Evolutionary conservation across 805 yeast species (phyloP).

Genomic region (Candida orba): DNA sequence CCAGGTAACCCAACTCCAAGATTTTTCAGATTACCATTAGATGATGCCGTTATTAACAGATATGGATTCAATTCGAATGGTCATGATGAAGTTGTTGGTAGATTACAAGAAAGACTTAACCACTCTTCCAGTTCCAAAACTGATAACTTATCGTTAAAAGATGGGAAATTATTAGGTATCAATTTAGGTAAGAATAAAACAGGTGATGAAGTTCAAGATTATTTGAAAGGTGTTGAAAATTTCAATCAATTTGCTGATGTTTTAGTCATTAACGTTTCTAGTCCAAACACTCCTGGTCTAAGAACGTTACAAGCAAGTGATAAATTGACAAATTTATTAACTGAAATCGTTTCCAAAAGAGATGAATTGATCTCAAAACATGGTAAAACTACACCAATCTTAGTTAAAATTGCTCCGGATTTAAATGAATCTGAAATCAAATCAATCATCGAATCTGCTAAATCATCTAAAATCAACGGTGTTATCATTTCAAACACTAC

Average conservation of each 20-base stretch:
- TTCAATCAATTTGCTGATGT: slow-evolving; percentile 86
- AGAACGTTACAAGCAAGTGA: slow-evolving; percentile 77
- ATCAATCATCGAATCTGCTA: slow-evolving; percentile 77
- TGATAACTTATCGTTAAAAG: slow-evolving; percentile 42
- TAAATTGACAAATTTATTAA: slow-evolving; percentile 61
- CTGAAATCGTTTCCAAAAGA: slow-evolving; percentile 65
- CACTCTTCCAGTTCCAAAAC: slow-evolving; percentile 20
- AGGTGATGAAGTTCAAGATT: slow-evolving; percentile 87
- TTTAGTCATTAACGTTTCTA: slow-evolving; percentile 82
- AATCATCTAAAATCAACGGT: slow-evolving; percentile 76
- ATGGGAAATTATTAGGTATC: slow-evolving; percentile 64
- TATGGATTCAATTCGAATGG: slow-evolving; percentile 94
- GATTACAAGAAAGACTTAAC: slow-evolving; percentile 58
- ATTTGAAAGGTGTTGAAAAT: slow-evolving; percentile 72
- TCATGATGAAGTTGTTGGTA: slow-evolving; percentile 63
- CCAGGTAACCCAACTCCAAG: slow-evolving; percentile 94
- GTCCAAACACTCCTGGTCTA: slow-evolving; percentile 95
- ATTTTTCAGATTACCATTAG: slow-evolving; percentile 77
- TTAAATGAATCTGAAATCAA: slow-evolving; percentile 71
- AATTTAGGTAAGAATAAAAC: slow-evolving; percentile 89
- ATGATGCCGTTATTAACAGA: slow-evolving; percentile 87
- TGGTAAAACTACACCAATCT: slow-evolving; percentile 59
- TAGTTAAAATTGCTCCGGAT: slow-evolving; percentile 94
- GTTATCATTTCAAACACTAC: slow-evolving; percentile 92
- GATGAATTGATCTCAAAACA: slow-evolving; percentile 39